Evolutionary conservation across 768 basidiomycete genomes (phyloP).

Genomic region (Boletus rex-veris): DNA sequence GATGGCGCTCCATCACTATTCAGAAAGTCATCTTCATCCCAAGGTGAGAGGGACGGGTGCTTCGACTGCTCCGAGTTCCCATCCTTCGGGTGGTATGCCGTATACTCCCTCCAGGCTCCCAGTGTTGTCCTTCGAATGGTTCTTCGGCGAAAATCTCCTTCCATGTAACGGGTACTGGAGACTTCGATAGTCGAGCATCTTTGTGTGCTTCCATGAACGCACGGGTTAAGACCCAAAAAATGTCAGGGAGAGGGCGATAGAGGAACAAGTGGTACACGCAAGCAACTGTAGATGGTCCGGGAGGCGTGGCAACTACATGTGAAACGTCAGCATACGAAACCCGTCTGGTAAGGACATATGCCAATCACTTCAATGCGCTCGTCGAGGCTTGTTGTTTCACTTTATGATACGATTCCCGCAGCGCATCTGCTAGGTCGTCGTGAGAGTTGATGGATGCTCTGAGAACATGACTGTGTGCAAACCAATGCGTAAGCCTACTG

Average conservation of each 20-base stretch:
- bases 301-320: slow-evolving; percentile 48
- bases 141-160: slow-evolving; percentile 76
- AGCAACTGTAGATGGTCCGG: slow-evolving; percentile 74
- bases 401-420: slow-evolving; percentile 49
- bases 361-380: slow-evolving; percentile 55
- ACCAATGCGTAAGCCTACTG: slow-evolving; percentile 10
- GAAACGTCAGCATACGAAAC: background rate
- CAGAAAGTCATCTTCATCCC: slow-evolving; percentile 48
- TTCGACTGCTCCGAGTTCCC: slow-evolving; percentile 51
- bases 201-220: slow-evolving; percentile 54
- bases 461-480: slow-evolving; percentile 45
- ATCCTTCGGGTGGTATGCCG: slow-evolving; percentile 44
- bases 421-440: slow-evolving; percentile 57
- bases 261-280: slow-evolving; percentile 38
- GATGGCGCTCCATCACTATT: slow-evolving; percentile 16
- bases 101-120: slow-evolving; percentile 79
- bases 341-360: background rate
- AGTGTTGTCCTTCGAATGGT: slow-evolving; percentile 82
- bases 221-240: slow-evolving; percentile 37
- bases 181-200: slow-evolving; percentile 29
- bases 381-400: slow-evolving; percentile 60
- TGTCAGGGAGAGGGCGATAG: background rate
- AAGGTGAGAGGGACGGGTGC: slow-evolving; percentile 65
- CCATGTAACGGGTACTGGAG: slow-evolving; percentile 58
- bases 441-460: slow-evolving; percentile 70